These are phyloP conservation scores for Cucurbitaria berberidis DNA, from an alignment of 2,329 filamentous ascomycete species.

Conservation along the genomic window DNA sequence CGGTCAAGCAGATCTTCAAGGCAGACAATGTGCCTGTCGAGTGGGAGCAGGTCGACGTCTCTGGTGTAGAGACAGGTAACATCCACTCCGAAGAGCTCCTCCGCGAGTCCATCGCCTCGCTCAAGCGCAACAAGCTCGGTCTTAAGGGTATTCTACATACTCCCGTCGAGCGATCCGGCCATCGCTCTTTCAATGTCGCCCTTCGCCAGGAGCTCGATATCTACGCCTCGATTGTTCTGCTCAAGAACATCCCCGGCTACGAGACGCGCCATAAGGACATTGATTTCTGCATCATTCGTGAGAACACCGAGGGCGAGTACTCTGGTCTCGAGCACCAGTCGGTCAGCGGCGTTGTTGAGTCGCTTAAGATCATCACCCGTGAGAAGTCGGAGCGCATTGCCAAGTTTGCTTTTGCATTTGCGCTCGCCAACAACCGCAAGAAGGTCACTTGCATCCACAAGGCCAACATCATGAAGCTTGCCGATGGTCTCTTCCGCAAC, in stretches of 20 bases:
- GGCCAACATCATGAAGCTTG: constrained; percentile 99
- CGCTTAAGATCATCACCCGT: constrained; percentile 99
- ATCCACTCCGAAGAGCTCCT: constrained; percentile 94
- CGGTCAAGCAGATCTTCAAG: constrained; percentile 99
- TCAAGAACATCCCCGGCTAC: constrained; percentile 99
- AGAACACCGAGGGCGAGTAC: constrained; percentile 99
- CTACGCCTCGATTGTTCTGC: constrained; percentile 95
- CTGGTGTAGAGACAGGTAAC: constrained; percentile 82
- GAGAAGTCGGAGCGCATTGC: constrained; percentile 99
- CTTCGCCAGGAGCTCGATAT: constrained; percentile 99
- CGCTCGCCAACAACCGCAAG: constrained; percentile 97
- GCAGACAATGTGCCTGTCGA: constrained; percentile 98
- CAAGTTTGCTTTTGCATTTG: constrained; percentile 98
- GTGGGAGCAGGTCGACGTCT: constrained; percentile 98
- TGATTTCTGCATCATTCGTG: constrained; percentile 98
- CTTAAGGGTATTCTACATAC: constrained; percentile 99
- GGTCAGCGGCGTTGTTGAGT: constrained; percentile 94
- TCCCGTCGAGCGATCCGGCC: constrained; percentile 92
- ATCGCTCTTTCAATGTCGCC: constrained; percentile 99
- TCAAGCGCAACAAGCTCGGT: constrained; percentile 98
- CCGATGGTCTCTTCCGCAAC: constrained; percentile 97
- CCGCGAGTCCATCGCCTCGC: constrained; percentile 90
- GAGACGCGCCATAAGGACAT: constrained; percentile 96
- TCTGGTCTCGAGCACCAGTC: constrained; percentile 98
- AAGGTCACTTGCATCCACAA: constrained; percentile 99